Base-by-base conservation (phyloP, 2,329 filamentous ascomycete genomes). In the Sporothrix mexicana region DNA sequence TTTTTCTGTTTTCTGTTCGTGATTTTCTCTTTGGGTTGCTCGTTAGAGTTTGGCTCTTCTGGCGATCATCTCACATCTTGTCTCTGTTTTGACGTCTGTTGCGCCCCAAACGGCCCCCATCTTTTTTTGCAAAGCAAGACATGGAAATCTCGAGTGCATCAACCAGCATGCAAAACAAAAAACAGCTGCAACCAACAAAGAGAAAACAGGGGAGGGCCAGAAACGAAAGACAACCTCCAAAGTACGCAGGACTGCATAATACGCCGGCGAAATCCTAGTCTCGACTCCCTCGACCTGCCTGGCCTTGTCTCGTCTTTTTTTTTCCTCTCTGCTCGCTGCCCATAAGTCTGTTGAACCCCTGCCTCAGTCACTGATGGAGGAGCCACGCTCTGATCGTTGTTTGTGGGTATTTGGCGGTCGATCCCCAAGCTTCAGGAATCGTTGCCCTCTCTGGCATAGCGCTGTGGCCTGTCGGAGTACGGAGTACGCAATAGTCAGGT, bases 401-500 rank as follows among this genome's bases (percentile, higher is more conserved):
- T 17, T 61, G 51, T 69, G 62, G 72, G 30, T 55, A 66, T 61
- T 51, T 69, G 53, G 67, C 61, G 59, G 73, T 20, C 62, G 70
- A 73, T 73, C 73, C 36, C 45, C 73, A 64, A 68, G 61, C 51
- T 55, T 49, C 41, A 74, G 7, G 70, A 57, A 70, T 70, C 73
- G 20, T 71, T 73, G 70, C 73, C 70, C 45, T 59, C 59, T 74
- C 20, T 15, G 71, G 70, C 43, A 74, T 74, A 74, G 73, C 68
- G 70, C 61, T 55, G 25, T 41, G 62, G 20, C 41, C 36, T 36
- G 61, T 61, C 57, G 47, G 13, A 64, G 59, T 30, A 57, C 57
- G 47, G 13, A 64, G 59, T 30, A 57, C 61, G 62, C 70, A 49
- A 68, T 61, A 61, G 53, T 67, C 53, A 57, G 64, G 49, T 36